Evolutionary conservation across 176 grass and related monocot species (phyloP), one percentile per base, ranked within the genome.

Genomic region (Luzula sylvatica): DNA sequence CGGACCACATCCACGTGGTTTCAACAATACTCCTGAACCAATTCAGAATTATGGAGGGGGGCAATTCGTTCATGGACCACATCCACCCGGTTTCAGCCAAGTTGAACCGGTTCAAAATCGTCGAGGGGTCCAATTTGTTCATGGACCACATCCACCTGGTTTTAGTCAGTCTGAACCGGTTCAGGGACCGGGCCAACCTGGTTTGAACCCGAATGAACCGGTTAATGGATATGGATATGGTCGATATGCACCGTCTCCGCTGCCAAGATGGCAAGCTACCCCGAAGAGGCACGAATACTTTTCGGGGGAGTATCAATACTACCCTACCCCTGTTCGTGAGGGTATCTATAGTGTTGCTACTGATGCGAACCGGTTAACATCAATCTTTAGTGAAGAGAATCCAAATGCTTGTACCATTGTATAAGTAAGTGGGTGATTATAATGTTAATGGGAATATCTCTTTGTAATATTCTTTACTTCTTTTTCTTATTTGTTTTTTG

Each of bases 341-440:
- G 92, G 81, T 12, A 98, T 98, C 74, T 98, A 98, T 85, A 66
- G 78, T 25, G 77, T 98, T 30, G 86, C 92, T 68, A 87, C 92
- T 7, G 92, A 98, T 46, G 80, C 78, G 27, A 90, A 98, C 71
- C 53, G 92, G 24, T 65, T 98, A 15, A 90, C 85, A 48, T 82
- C 81, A 50, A 98, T 98, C 72, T 98, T 98, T 72, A 98, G 92
- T 62, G 81, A 98, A 78, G 92, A 98, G 78, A 98, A 98, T 55
- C 92, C 92, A 8, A 90, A 98, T 74, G 85, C 92, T 21, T 98
- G 92, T 65, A 66, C 53, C 20, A 98, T 98, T 46, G 74, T 38
- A 18, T 98, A 49, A 45, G 43, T 42, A 74, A 94, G 25, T 35
- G 16, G 43, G n/a, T n/a, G n/a, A 46, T 23, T 50, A 63, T 43